Percentiles rank a stretch among this genome's conserved stretches.
Conservation (phyloP, 306 rosid species). For the Abrus pulchellus region DNA sequence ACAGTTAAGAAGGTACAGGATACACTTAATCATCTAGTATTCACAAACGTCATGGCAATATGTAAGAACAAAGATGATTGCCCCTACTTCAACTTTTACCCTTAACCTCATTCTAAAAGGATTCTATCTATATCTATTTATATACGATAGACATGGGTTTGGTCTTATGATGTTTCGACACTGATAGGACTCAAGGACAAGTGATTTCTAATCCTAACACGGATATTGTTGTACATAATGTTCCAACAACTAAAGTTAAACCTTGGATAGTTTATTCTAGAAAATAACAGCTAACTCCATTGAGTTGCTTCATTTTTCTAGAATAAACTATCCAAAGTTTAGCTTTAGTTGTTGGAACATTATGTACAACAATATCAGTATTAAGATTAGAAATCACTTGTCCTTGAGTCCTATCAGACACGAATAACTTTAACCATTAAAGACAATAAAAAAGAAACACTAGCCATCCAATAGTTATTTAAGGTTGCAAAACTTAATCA, state of each 20-base stretch:
- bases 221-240: too few relatives aligned
- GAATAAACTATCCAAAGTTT: too few relatives aligned
- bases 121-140: conserved; percentile 3
- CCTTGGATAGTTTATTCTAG: too few relatives aligned
- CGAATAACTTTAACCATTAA: conserved; percentile 20
- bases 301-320: too few relatives aligned
- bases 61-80: conserved; percentile 1
- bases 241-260: too few relatives aligned
- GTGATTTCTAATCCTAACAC: too few relatives aligned
- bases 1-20: conserved; percentile 29
- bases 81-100: conserved; percentile 7
- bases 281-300: too few relatives aligned
- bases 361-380: too few relatives aligned
- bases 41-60: not conserved
- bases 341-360: too few relatives aligned
- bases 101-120: conserved; percentile 9
- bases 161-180: not conserved
- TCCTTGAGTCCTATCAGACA: too few relatives aligned
- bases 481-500: not conserved
- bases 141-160: not conserved
- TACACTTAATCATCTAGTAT: conserved; percentile 31
- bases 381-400: too few relatives aligned
- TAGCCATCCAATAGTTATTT: not conserved
- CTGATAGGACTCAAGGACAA: too few relatives aligned
- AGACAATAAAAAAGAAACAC: not conserved